Base-by-base conservation (phyloP, 2,329 filamentous ascomycete genomes). In the Leptographium radiaticola region DNA sequence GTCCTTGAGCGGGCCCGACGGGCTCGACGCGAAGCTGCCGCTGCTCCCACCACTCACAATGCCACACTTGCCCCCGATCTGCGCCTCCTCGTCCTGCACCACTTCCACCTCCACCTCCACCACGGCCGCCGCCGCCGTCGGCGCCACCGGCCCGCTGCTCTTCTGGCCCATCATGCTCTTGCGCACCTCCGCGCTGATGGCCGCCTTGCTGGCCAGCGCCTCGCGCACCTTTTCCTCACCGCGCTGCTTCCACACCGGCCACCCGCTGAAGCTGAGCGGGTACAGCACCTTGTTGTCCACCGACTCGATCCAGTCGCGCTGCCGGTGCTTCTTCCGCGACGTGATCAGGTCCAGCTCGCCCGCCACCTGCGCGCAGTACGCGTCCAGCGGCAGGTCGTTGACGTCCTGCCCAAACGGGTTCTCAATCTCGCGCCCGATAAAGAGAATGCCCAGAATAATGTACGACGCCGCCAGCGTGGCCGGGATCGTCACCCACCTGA, bases 401-500 rank as follows among this genome's bases (percentile, higher is more conserved):
- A 84, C 81, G 58, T 86, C 82, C 54, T 77, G 71, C 44, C 83
- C 83, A 62, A 86, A 86, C 2, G 83, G 83, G 60, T 86, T 83
- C 62, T 86, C 83, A 57, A 86, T 82, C 65, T 86, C 82, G 53
- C 75, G 74, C 33, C 82, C 83, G 59, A 86, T 86, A 42, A 79
- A 76, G 15, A 81, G 75, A 39, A 86, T 74, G 8, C 81, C 82
- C 16, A 87, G 75, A 64, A 88, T 87, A 57, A 88, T 87, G 66
- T 88, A 88, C 16, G 82, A 81, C 7, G 80, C 80, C 6, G 65
- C 72, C 34, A 87, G 70, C 36, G 80, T 81, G 16, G 77, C 84
- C 0, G 84, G 84, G 57, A 88, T 87, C 1, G 84, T 81, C 55
- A 87, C 73, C 83, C 83, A 89, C n/a, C 65, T 59, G 2, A 89